A percentile compares a stretch with the other conserved stretches of the same genome.
phyloP scores from a whole-genome alignment of 345 rosid genomes.

The Eucalyptus melliodora region DNA sequence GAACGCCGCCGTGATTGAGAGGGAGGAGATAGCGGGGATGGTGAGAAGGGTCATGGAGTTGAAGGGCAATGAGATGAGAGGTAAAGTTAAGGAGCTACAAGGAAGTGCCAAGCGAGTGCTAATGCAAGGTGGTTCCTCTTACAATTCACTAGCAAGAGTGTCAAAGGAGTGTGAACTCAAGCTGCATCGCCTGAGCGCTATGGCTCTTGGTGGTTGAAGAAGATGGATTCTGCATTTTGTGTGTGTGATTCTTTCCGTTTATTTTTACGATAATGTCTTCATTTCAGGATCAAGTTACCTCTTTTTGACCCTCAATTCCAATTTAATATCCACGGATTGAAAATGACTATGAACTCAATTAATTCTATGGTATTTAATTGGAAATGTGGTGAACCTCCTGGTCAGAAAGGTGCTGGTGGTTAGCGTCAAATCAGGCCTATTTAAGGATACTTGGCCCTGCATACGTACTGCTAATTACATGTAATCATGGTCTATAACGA shows the following conservation, averaged over 20 bases:
- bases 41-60: slow-evolving; percentile 35
- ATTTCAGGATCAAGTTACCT: too few relatives aligned
- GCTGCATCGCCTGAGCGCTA: not conserved
- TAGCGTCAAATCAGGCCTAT: too few relatives aligned
- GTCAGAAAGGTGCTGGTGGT: too few relatives aligned
- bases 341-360: too few relatives aligned
- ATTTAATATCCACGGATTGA: too few relatives aligned
- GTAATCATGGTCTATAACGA: too few relatives aligned
- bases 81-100: slow-evolving; percentile 17
- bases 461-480: too few relatives aligned
- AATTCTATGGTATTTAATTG: too few relatives aligned
- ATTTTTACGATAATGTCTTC: not conserved
- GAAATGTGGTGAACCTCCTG: too few relatives aligned
- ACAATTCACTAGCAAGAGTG: slow-evolving; percentile 5
- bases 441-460: too few relatives aligned
- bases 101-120: slow-evolving; percentile 10
- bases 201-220: not conserved
- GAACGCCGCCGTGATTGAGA: slow-evolving; percentile 1
- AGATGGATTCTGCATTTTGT: not conserved
- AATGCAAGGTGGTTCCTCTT: slow-evolving; percentile 17
- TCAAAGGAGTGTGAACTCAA: slow-evolving; percentile 3
- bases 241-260: not conserved
- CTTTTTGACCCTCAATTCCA: too few relatives aligned
- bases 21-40: slow-evolving; percentile 29
- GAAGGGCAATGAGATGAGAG: slow-evolving; percentile 25